Evolutionary conservation across 108 stramenopile genomes (phyloP).

Genomic region (Skeletonema menzelii): DNA sequence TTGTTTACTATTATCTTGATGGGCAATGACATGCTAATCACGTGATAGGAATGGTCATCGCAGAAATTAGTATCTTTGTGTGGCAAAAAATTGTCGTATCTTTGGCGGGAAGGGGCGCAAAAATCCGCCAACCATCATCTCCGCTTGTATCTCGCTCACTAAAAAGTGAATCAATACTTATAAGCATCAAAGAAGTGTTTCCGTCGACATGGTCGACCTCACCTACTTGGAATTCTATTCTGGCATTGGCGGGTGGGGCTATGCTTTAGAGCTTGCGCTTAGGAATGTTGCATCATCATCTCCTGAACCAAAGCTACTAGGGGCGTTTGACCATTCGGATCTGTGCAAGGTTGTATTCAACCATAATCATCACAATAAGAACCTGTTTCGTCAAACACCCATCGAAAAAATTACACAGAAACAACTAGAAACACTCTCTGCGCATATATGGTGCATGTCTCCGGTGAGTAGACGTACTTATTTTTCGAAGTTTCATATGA

Average conservation of each 20-base stretch:
- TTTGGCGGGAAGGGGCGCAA: no score
- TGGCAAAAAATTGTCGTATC: no score
- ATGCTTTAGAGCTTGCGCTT: slow-evolving; percentile 68
- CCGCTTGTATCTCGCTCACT: no score
- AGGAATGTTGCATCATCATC: slow-evolving; percentile 17
- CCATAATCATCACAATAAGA: slow-evolving; percentile 49
- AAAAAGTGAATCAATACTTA: no score
- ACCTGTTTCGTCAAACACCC: slow-evolving; percentile 25
- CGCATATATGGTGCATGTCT: slow-evolving; percentile 80
- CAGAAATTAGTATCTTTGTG: no score
- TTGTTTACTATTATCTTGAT: background rate
- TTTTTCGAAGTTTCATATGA: no score
- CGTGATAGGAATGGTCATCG: no score
- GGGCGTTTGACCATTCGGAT: slow-evolving; percentile 82
- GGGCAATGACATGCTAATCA: no score
- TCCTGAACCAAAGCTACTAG: slow-evolving; percentile 44
- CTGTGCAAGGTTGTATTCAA: slow-evolving; percentile 64
- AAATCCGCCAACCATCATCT: no score
- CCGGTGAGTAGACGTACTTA: slow-evolving; percentile 29
- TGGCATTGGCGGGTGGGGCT: slow-evolving; percentile 91
- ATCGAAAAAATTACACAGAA: slow-evolving; percentile 64
- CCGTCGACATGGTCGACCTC: slow-evolving; percentile 41
- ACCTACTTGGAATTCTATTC: slow-evolving; percentile 89
- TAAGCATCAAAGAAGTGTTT: no score
- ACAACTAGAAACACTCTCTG: slow-evolving; percentile 51